A percentile compares a stretch with the other conserved stretches of the same genome.
phyloP scores from a whole-genome alignment of 768 basidiomycete genomes.

The Boletus patriciae region DNA sequence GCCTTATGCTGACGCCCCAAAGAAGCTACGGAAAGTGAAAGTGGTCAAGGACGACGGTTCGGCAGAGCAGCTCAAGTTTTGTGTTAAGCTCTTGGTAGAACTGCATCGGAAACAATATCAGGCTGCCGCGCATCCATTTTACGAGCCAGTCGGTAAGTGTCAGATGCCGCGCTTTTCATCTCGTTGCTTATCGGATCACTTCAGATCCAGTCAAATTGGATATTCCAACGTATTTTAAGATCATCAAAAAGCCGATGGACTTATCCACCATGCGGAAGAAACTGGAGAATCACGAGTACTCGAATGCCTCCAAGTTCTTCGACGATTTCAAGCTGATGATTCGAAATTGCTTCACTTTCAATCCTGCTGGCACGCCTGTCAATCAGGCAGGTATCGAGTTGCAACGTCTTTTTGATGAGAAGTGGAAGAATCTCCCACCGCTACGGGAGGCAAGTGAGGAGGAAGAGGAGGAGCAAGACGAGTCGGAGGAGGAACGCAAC shows the following conservation, averaged over 20 bases:
- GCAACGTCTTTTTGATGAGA: slow-evolving; percentile 88
- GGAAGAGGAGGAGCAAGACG: slow-evolving; percentile 63
- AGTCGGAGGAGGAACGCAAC: slow-evolving; percentile 64
- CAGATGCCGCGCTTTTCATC: not conserved
- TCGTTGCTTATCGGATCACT: not conserved
- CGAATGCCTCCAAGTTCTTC: slow-evolving; percentile 76
- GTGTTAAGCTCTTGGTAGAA: slow-evolving; percentile 70
- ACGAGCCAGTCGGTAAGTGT: slow-evolving; percentile 87
- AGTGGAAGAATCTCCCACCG: slow-evolving; percentile 79
- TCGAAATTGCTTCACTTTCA: slow-evolving; percentile 90
- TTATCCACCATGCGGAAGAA: slow-evolving; percentile 85
- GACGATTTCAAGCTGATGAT: slow-evolving; percentile 95
- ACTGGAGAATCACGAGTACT: slow-evolving; percentile 75
- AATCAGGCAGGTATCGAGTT: slow-evolving; percentile 83
- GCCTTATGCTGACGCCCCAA: slow-evolving; percentile 75
- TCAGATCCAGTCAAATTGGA: slow-evolving; percentile 76
- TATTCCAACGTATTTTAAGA: slow-evolving; percentile 80
- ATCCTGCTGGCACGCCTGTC: slow-evolving; percentile 84
- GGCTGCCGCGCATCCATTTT: slow-evolving; percentile 76
- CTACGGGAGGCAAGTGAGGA: slow-evolving; percentile 55
- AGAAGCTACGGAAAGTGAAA: slow-evolving; percentile 65
- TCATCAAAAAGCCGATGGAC: slow-evolving; percentile 97
- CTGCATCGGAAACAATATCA: slow-evolving; percentile 79
- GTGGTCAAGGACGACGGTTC: slow-evolving; percentile 62
- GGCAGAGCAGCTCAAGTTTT: slow-evolving; percentile 83